These are phyloP conservation scores for Trichothecium roseum DNA, from an alignment of 2,329 filamentous ascomycete genomes.

Conservation along the genomic window DNA sequence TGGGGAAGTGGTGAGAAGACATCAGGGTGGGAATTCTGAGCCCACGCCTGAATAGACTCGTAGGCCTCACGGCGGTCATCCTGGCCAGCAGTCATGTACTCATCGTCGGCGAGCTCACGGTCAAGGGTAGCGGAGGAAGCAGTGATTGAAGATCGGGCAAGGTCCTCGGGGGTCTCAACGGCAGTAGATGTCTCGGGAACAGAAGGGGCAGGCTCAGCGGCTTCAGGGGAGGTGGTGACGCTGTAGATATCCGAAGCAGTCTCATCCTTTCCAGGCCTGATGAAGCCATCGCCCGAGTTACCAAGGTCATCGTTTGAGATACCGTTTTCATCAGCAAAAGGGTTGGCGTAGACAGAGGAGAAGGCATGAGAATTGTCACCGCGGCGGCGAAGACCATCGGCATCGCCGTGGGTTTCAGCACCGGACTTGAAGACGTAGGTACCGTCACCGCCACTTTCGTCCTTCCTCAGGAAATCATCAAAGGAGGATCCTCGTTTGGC, in stretches of 20 bases:
- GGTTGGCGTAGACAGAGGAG: constrained; percentile 41
- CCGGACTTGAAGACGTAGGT: constrained; percentile 49
- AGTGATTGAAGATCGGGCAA: constrained; percentile 6
- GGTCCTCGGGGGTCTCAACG: constrained; percentile 18
- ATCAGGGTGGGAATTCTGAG: constrained; percentile 35
- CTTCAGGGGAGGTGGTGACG: constrained; percentile 27
- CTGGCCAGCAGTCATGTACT: constrained; percentile 43
- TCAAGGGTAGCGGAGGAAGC: constrained; percentile 23
- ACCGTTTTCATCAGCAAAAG: constrained; percentile 47
- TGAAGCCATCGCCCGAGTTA: constrained; percentile 25
- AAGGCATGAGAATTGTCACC: constrained; percentile 35
- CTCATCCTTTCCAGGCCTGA: constrained; percentile 36
- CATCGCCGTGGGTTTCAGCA: constrained; percentile 27
- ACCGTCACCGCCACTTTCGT: constrained; percentile 40
- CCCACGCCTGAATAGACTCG: constrained; percentile 56
- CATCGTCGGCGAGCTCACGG: constrained; percentile 25
- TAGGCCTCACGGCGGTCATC: constrained; percentile 37
- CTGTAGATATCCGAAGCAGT: constrained; percentile 45
- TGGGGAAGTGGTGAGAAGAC: constrained; percentile 49
- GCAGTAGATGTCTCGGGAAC: too few species aligned
- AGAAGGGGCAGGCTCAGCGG: constrained; percentile 8
- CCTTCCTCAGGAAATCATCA: constrained; percentile 47
- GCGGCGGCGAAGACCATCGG: constrained; percentile 36
- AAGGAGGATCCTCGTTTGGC: constrained; percentile 33
- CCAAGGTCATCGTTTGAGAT: constrained; percentile 37